phyloP scores from a whole-genome alignment of 2,329 filamentous ascomycete genomes.

The Penicillium sp. region DNA sequence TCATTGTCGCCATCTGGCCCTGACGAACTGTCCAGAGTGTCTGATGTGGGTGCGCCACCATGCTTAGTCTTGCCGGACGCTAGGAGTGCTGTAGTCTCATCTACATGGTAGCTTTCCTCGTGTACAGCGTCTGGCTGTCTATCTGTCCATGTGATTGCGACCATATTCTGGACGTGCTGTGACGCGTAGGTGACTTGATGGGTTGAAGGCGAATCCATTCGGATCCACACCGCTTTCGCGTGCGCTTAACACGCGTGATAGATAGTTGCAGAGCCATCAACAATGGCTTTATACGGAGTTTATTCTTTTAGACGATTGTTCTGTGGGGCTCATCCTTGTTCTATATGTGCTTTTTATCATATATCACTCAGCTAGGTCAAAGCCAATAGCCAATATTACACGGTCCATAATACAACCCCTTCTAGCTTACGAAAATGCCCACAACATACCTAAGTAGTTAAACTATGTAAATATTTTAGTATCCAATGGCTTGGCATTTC shows the following conservation, averaged over 20 bases:
- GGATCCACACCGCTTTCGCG: background rate
- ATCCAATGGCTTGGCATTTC: background rate
- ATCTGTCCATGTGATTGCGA: background rate
- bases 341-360: background rate
- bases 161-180: background rate
- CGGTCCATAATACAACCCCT: background rate
- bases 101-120: conserved; percentile 2
- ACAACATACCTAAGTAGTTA: background rate
- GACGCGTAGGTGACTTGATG: background rate
- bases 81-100: conserved; percentile 16
- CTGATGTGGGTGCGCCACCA: background rate
- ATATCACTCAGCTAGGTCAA: background rate
- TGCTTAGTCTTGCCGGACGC: background rate
- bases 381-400: background rate
- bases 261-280: too few relatives aligned
- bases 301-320: background rate
- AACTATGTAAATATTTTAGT: background rate
- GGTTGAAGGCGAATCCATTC: background rate
- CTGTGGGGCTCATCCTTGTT: too few relatives aligned
- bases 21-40: background rate
- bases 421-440: background rate
- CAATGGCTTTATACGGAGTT: background rate
- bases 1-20: conserved; percentile 10
- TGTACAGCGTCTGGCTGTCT: background rate
- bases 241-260: background rate